phyloP scores from a whole-genome alignment of 305 asterid genomes.

The Fraxinus velutina region DNA sequence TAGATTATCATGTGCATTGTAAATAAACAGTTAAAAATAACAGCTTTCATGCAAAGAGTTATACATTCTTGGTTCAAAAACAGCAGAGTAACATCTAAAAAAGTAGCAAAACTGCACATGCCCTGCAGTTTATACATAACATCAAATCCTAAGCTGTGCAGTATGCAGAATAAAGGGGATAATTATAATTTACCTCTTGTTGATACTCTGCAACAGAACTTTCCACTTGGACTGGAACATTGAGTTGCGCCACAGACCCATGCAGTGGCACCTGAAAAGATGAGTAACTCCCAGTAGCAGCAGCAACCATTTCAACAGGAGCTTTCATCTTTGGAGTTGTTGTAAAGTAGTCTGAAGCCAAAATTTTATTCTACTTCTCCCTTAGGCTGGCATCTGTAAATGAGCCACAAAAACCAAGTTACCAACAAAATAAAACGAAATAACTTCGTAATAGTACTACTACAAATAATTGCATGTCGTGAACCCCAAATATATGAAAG shows the following conservation, averaged over 20 bases:
- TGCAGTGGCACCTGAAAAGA: slow-evolving; percentile 46
- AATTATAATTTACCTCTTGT: slow-evolving; percentile 39
- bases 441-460: not conserved
- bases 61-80: not conserved
- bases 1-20: not conserved
- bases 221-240: slow-evolving; percentile 29
- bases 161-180: not conserved
- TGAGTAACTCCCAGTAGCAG: slow-evolving; percentile 33
- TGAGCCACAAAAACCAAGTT: not conserved
- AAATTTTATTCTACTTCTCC: slow-evolving; percentile 50
- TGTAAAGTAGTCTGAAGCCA: slow-evolving; percentile 57
- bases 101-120: not conserved
- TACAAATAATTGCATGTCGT: not conserved
- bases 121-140: not conserved
- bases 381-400: slow-evolving; percentile 52
- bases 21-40: not conserved
- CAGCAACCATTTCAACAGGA: slow-evolving; percentile 54
- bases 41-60: not conserved
- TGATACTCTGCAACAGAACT: slow-evolving; percentile 32
- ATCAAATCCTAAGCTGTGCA: not conserved
- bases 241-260: slow-evolving; percentile 31
- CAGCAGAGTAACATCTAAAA: not conserved
- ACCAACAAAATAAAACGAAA: not conserved
- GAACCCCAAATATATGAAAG: too few relatives aligned
- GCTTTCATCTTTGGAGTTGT: slow-evolving; percentile 45